Conservation (phyloP, 129 eudicot genomes). For the Centella asiatica region DNA sequence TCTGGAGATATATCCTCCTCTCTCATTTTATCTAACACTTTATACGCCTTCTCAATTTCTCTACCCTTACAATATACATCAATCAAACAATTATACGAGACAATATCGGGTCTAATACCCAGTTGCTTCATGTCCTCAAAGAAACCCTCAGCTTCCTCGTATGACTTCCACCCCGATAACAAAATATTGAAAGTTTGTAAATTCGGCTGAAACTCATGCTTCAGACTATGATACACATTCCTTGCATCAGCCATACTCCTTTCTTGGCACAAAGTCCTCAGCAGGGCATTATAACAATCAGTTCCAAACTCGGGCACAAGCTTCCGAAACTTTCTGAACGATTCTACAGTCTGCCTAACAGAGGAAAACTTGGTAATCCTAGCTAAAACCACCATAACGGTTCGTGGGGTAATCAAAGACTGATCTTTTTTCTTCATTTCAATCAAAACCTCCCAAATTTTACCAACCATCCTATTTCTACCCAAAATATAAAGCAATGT, state of each 20-base stretch:
- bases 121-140: conserved; percentile 45
- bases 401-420: conserved; percentile 34
- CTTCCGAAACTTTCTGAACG: conserved; percentile 32
- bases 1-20: conserved; percentile 40
- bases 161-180: conserved; percentile 57
- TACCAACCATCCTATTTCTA: conserved; percentile 28
- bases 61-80: conserved; percentile 52
- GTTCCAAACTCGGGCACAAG: conserved; percentile 34
- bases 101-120: conserved; percentile 50
- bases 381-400: conserved; percentile 49
- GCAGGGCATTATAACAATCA: conserved; percentile 35
- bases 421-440: conserved; percentile 41
- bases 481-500: conserved; percentile 51
- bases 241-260: conserved; percentile 60
- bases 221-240: conserved; percentile 45
- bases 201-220: conserved; percentile 46
- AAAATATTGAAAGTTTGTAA: conserved; percentile 48
- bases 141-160: conserved; percentile 46
- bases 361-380: conserved; percentile 53
- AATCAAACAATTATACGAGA: conserved; percentile 48
- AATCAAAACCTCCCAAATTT: conserved; percentile 37
- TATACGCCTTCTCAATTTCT: conserved; percentile 41
- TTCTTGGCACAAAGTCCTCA: conserved; percentile 56
- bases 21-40: conserved; percentile 37
- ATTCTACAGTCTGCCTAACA: conserved; percentile 48